phyloP scores from a whole-genome alignment of 202 grass and related monocot genomes.

The Thinopyrum obtusiflorum region DNA sequence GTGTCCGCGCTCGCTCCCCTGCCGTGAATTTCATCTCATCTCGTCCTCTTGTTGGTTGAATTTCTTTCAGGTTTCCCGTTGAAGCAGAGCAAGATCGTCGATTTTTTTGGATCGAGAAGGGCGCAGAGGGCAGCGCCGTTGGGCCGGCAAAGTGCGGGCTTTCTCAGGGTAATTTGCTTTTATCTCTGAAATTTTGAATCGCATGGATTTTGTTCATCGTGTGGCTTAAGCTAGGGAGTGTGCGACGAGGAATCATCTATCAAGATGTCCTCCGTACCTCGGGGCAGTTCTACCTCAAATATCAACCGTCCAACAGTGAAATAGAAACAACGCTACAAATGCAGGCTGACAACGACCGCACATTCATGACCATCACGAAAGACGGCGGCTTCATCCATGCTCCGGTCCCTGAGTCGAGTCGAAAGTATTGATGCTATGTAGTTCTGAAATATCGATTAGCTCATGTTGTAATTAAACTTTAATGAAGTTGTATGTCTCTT shows the following conservation, averaged over 20 bases:
- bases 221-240: neutral
- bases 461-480: too few relatives aligned
- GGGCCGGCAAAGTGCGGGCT: constrained; percentile 35
- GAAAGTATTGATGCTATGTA: too few relatives aligned
- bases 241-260: neutral
- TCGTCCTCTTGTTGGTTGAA: neutral
- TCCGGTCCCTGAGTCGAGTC: too few relatives aligned
- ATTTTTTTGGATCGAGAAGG: constrained; percentile 89
- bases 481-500: too few relatives aligned
- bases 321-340: too few relatives aligned
- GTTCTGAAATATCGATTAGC: too few relatives aligned
- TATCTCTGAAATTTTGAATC: constrained; percentile 3
- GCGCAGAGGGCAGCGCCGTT: neutral
- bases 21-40: neutral
- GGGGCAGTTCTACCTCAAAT: too few relatives aligned
- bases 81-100: constrained; percentile 83
- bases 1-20: neutral
- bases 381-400: too few relatives aligned
- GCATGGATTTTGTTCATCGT: neutral
- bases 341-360: too few relatives aligned
- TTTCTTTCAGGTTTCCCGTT: constrained; percentile 56
- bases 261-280: too few relatives aligned
- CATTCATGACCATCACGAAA: too few relatives aligned
- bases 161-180: constrained; percentile 55
- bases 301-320: too few relatives aligned